phyloP scores from a whole-genome alignment of 129 eudicot genomes.

The Tagetes erecta region DNA sequence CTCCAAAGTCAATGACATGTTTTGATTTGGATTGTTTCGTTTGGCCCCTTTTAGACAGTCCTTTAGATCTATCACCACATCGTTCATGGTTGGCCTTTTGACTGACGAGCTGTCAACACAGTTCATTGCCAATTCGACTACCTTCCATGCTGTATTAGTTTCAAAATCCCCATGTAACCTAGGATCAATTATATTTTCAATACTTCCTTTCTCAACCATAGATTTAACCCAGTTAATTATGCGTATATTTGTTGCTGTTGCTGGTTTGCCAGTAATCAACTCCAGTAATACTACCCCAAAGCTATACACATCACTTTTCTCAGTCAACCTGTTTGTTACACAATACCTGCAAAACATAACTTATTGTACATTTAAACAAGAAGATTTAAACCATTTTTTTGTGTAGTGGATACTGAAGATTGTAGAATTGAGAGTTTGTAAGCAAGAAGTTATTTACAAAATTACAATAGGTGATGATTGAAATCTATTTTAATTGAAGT shows the following conservation, averaged over 20 bases:
- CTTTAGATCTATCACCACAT: constrained; percentile 29
- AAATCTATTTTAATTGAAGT: neutral
- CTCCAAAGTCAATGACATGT: constrained; percentile 18
- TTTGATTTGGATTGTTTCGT: neutral
- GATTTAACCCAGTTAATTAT: constrained; percentile 27
- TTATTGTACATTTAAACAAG: neutral
- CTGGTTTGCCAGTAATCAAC: constrained; percentile 32
- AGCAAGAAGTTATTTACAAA: neutral
- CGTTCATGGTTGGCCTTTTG: constrained; percentile 32
- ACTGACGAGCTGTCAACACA: constrained; percentile 23
- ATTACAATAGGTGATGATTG: neutral
- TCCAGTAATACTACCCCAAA: constrained; percentile 33
- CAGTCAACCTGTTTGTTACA: constrained; percentile 31
- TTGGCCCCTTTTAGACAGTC: constrained; percentile 10
- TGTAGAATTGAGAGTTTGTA: constrained; percentile 5
- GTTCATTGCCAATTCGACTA: constrained; percentile 22
- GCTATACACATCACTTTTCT: constrained; percentile 46
- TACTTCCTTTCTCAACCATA: constrained; percentile 10
- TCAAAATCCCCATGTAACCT: constrained; percentile 24
- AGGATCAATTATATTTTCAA: constrained; percentile 13
- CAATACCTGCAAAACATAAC: constrained; percentile 30
- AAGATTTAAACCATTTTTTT: neutral
- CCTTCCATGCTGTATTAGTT: constrained; percentile 18
- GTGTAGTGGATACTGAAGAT: neutral
- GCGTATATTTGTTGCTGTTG: constrained; percentile 20